Base-by-base conservation (phyloP, 1,284 basidiomycete species). In the Cerioporus squamosus region DNA sequence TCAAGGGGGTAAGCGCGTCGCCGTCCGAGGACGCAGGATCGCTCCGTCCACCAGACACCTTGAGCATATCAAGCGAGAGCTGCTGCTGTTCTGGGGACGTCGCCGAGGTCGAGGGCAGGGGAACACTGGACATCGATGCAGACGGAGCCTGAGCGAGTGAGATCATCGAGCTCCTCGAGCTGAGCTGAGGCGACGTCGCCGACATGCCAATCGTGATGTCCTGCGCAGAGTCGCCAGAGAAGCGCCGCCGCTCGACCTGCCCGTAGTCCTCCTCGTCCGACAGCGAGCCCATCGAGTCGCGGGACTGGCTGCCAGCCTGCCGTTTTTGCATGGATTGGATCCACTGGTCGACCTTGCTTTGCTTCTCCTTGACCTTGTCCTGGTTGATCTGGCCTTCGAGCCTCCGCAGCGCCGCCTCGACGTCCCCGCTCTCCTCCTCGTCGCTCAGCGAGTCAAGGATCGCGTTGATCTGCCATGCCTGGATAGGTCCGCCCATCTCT, bases 371-470 rank as follows among this genome's bases (percentile, higher is more conserved):
- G 67, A 88, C 83, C 66, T 85, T 81, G 62, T 85, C 78, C 0
- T 82, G 82, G 70, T 91, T 92, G 57, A 95, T 91, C 69, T 93
- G 86, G 0, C 93, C 93, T 72, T 95, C 93, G 47, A 95, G 79
- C 10, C 89, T 79, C 40, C 82, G 79, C 59, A 95, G 70, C 6
- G 94, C 93, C 8, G 87, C 89, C 50, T 94, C 91, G 17, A 91
- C 88, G 65, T 91, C 93, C 0, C 92, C 91, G 3, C 72, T 80
- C 58, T 87, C 89, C 22, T 84, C 90, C 8, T 92, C 85, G 57
- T 91, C 87, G 63, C 85, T 90, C 54, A 93, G 72, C 20, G 88
- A 89, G 60, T 93, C 89, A 24, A 91, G 80, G 33, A 93, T 77
- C 29, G 91, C 90, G 65, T 90, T 88, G 67, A 93, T 75, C 66